Evolutionary conservation across 331 rosid species (phyloP).

Genomic region (Phaseolus coccineus): DNA sequence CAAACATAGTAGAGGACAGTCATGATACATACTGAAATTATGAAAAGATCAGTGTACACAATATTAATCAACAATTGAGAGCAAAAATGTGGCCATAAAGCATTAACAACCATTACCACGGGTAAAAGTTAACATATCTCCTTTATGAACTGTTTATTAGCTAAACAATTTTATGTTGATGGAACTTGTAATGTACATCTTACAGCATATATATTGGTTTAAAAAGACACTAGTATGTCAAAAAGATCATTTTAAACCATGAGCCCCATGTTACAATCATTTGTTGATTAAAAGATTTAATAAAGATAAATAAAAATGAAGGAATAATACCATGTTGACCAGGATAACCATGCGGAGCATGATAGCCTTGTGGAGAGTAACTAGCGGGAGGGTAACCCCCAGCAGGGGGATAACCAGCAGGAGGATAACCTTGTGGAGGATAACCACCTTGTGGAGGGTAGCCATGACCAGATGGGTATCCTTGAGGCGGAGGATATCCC

Average conservation of each 20-base stretch:
- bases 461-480: conserved; percentile 41
- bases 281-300: conserved; percentile 1
- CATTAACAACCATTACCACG: neutral
- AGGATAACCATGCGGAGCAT: conserved; percentile 62
- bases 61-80: neutral
- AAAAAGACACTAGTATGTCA: neutral
- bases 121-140: neutral
- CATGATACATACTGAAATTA: conserved; percentile 6
- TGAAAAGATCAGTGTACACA: neutral
- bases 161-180: neutral
- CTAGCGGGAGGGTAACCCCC: conserved; percentile 58
- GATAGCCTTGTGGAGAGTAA: conserved; percentile 53
- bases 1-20: neutral
- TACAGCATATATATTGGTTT: conserved; percentile 12
- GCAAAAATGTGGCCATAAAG: neutral
- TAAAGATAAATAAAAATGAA: neutral
- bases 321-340: conserved; percentile 55
- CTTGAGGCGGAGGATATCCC: conserved; percentile 42
- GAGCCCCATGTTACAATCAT: neutral
- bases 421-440: conserved; percentile 51
- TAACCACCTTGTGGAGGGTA: conserved; percentile 52
- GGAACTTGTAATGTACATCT: conserved; percentile 23
- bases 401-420: conserved; percentile 47
- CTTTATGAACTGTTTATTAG: neutral
- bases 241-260: neutral